A percentile compares a stretch with the other conserved stretches of the same genome.
Conservation (phyloP, 768 basidiomycete genomes). For the Suillus spraguei region DNA sequence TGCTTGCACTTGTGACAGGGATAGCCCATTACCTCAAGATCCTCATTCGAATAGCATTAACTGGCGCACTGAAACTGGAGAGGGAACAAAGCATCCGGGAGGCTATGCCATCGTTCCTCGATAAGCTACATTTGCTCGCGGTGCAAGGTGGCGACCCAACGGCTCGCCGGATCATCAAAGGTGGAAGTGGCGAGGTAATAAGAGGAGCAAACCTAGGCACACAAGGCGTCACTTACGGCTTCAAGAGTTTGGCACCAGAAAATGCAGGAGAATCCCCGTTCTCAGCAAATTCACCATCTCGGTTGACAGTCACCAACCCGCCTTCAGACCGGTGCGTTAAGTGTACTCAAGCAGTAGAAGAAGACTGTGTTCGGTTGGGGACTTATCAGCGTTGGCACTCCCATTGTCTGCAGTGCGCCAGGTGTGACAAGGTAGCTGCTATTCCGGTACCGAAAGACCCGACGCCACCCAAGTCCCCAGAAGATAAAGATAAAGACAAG, state of each 20-base stretch:
- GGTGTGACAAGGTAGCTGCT: slow-evolving; percentile 78
- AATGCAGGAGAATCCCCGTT: slow-evolving; percentile 90
- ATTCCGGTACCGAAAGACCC: slow-evolving; percentile 60
- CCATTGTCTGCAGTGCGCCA: slow-evolving; percentile 82
- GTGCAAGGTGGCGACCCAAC: slow-evolving; percentile 82
- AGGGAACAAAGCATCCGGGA: slow-evolving; percentile 81
- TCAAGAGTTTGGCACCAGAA: slow-evolving; percentile 88
- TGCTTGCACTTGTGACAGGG: slow-evolving; percentile 97
- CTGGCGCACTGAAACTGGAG: slow-evolving; percentile 94
- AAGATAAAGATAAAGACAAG: slow-evolving; percentile 54
- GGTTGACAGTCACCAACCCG: slow-evolving; percentile 63
- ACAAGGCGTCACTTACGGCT: slow-evolving; percentile 88
- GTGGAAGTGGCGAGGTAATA: slow-evolving; percentile 66
- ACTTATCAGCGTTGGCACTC: slow-evolving; percentile 99
- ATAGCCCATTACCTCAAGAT: slow-evolving; percentile 99
- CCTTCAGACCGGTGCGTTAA: slow-evolving; percentile 91
- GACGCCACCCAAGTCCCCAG: slow-evolving; percentile 49
- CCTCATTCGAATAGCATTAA: slow-evolving; percentile 95
- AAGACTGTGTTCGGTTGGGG: slow-evolving; percentile 93
- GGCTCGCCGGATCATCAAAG: slow-evolving; percentile 74
- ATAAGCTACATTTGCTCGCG: slow-evolving; percentile 90
- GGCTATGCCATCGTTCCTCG: slow-evolving; percentile 88
- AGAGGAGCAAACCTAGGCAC: slow-evolving; percentile 69
- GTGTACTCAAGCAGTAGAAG: slow-evolving; percentile 91
- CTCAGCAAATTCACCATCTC: slow-evolving; percentile 41